Percentiles rank a stretch among this genome's conserved stretches.
Conservation (phyloP, 805 yeast genomes). For the Barnettozyma vustinii region DNA sequence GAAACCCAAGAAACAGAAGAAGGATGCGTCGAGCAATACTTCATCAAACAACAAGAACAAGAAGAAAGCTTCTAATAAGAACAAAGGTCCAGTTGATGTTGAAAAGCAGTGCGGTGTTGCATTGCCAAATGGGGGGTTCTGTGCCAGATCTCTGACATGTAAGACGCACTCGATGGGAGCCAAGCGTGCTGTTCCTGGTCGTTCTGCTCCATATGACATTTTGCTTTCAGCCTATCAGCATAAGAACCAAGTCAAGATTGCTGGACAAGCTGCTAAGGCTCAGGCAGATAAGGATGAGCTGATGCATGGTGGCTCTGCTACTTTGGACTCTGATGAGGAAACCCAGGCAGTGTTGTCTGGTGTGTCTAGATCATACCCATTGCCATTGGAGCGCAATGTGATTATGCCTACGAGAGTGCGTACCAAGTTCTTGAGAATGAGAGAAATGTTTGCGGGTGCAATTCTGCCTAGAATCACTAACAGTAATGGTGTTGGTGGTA, state of each 20-base stretch:
- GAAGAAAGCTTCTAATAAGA: constrained; percentile 46
- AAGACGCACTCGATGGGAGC: constrained; percentile 99
- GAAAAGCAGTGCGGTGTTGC: constrained; percentile 96
- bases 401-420: constrained; percentile 66
- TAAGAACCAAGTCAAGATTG: constrained; percentile 85
- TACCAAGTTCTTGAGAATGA: constrained; percentile 72
- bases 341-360: constrained; percentile 90
- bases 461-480: constrained; percentile 57
- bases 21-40: constrained; percentile 13
- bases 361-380: constrained; percentile 69
- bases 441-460: constrained; percentile 92
- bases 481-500: constrained; percentile 61
- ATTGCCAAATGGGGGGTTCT: constrained; percentile 87
- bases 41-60: constrained; percentile 24
- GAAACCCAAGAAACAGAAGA: constrained; percentile 23
- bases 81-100: constrained; percentile 82
- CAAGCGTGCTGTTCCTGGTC: constrained; percentile 88
- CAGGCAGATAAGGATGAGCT: constrained; percentile 71
- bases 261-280: constrained; percentile 75
- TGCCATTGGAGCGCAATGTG: constrained; percentile 77
- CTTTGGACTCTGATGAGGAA: constrained; percentile 76
- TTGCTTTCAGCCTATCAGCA: constrained; percentile 86
- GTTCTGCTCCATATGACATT: constrained; percentile 89
- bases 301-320: constrained; percentile 35
- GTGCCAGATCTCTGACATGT: constrained; percentile 94